Base-by-base conservation (phyloP, 208 protist genomes). In the Leishmania gerbilli region DNA sequence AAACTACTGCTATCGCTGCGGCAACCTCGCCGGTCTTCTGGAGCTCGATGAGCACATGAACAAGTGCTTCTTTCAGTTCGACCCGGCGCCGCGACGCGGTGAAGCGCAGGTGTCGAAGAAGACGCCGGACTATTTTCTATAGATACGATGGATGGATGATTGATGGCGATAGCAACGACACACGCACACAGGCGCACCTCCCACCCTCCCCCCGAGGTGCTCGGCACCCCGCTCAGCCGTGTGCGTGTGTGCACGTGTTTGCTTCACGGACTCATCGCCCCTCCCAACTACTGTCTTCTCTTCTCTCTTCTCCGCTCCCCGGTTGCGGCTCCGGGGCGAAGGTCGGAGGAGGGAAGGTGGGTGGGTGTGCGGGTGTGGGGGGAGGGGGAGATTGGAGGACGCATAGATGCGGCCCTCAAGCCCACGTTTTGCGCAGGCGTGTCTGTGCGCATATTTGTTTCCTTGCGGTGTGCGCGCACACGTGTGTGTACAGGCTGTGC, bases 1-100 rank as follows among this genome's bases (percentile, higher is more conserved):
- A 13, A 99, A 99, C 91, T 99, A 99, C 88, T 99, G 99, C 93
- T 99, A 99, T 87, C 94, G 99, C 77, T 99, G 99, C 84, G 98
- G 98, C 49, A 99, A 99, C 86, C 85, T 99, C 40, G 98, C 97
- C 0, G 97, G 96, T 7, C 96, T 99, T 56, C 94, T 99, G 88
- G 99, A 99, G 87, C 85, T 99, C 45, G 99, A 99, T 87, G 99
- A 99, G 87, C 95, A 99, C 80, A 97, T 99, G 89, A 98, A 99
- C 80, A 98, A 99, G 85, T 99, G 96, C 84, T 99, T 99, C 91
- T 95, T 99, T 49, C 99, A 99, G 88, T 99, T 99, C 82, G 99
- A 99, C 83, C 99, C 99, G 3, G 99, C 99, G 6, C 99, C 99
- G 75, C 87, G 99, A 4, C 92, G 98, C 31, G 99, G 99, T 17